A percentile compares a stretch with the other conserved stretches of the same genome.
Conservation (phyloP, 164 flowering plant genomes). For the Vitis amurensis region DNA sequence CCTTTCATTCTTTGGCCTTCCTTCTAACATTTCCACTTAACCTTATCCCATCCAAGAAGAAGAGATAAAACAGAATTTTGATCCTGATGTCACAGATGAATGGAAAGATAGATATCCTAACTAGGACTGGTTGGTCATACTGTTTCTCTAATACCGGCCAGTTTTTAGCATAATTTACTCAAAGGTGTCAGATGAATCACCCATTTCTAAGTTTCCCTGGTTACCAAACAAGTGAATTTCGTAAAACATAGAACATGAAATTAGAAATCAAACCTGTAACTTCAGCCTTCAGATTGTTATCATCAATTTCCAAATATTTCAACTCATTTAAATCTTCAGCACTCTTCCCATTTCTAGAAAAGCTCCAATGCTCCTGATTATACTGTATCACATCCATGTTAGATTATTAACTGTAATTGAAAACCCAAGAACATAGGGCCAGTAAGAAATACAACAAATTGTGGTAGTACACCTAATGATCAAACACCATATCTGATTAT, state of each 20-base stretch:
- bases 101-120: no score
- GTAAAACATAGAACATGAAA: no score
- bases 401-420: not conserved
- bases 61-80: not conserved
- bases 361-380: not conserved
- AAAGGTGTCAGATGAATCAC: no score
- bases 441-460: not conserved
- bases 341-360: not conserved
- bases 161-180: no score
- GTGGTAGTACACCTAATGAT: not conserved
- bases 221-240: no score
- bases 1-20: no score
- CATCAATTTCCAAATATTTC: not conserved
- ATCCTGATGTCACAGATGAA: no score
- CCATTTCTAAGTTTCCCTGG: no score
- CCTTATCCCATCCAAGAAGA: not conserved
- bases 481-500: slow-evolving; percentile 7
- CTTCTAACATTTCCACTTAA: not conserved
- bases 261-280: slow-evolving; percentile 15
- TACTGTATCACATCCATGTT: not conserved
- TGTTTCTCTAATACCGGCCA: no score
- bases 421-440: not conserved
- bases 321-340: slow-evolving; percentile 6
- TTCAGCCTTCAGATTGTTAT: slow-evolving; percentile 3
- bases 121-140: no score